Conservation (phyloP, 331 rosid species). For the Stylosanthes scabra region DNA sequence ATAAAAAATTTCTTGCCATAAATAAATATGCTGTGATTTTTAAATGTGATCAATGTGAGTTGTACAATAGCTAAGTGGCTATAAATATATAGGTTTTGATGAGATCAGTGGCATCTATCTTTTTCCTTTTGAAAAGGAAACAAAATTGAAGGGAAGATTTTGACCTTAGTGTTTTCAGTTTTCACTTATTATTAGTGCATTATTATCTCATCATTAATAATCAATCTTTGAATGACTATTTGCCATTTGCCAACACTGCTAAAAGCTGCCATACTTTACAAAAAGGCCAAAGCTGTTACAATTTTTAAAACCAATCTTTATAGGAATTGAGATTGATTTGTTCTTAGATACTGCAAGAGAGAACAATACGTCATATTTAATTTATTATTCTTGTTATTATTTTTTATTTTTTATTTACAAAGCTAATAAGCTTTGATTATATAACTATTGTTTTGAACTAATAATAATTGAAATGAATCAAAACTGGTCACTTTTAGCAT, state of each 20-base stretch:
- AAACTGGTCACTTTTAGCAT: no score
- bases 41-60: conserved; percentile 2
- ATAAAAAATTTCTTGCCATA: no score
- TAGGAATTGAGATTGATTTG: no score
- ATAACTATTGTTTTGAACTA: no score
- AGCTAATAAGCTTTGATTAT: no score
- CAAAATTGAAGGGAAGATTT: conserved; percentile 20
- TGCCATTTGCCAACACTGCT: conserved; percentile 41
- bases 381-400: no score
- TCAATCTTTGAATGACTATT: conserved; percentile 25
- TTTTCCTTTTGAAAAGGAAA: conserved; percentile 32
- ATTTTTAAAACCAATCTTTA: conserved; percentile 29
- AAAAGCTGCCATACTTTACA: conserved; percentile 55
- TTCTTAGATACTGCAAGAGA: no score
- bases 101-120: background rate
- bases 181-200: conserved; percentile 47
- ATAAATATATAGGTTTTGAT: background rate
- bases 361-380: no score
- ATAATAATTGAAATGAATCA: no score
- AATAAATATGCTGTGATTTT: background rate
- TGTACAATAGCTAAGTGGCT: background rate
- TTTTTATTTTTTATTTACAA: no score
- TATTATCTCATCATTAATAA: conserved; percentile 53
- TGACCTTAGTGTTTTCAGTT: conserved; percentile 14
- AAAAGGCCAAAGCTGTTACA: conserved; percentile 33